Base-by-base conservation (phyloP, 441 rosid species). In the Isatis lusitanica region DNA sequence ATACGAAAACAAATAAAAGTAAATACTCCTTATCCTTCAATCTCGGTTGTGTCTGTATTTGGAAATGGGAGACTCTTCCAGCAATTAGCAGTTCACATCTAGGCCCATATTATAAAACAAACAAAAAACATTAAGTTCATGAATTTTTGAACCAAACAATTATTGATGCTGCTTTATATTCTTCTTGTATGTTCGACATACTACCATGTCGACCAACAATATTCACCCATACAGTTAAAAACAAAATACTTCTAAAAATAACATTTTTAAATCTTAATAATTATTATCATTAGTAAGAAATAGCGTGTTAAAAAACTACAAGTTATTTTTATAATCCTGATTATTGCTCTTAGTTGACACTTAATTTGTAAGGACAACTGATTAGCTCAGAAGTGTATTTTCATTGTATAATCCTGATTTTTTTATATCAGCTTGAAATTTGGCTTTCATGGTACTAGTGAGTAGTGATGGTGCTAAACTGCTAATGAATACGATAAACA, bases 91-190 rank as follows among this genome's bases (percentile, higher is more conserved):
- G 64, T 26, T 75, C 70, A 62, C 64, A 62, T 68, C 63, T 74
- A 48, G 65, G 43, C 70, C 70, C 74, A 75, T 62, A 43, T 68
- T 16, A 75, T 24, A 75, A 33, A 75, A 42, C 68, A 36, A 57
- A 53, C 16, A 24, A 53, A 28, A 15, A 48, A 17, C 15, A 35
- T 64, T 15, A 31, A 28, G 30, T 73, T 46, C 52, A 57, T 33
- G 21, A 38, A 48, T 15, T 38, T 51, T 47, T 51, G 5, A 48
- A 4, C 15, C 11, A 11, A 51, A 46, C 48, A 8, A 13, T 42
- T 56, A 46, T 74, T 38, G 16, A 24, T 24, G 17, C 4, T 47
- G 33, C 64, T 47, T n/a, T 43, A 31, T 21, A 6, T 57, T 28
- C 48, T 73, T 72, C 70, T 21, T 73, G 31, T 63, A 43, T 53